Percentiles rank a stretch among this genome's conserved stretches.
Conservation (phyloP, 495 filamentous ascomycete genomes). For the Filosporella fistucella region DNA sequence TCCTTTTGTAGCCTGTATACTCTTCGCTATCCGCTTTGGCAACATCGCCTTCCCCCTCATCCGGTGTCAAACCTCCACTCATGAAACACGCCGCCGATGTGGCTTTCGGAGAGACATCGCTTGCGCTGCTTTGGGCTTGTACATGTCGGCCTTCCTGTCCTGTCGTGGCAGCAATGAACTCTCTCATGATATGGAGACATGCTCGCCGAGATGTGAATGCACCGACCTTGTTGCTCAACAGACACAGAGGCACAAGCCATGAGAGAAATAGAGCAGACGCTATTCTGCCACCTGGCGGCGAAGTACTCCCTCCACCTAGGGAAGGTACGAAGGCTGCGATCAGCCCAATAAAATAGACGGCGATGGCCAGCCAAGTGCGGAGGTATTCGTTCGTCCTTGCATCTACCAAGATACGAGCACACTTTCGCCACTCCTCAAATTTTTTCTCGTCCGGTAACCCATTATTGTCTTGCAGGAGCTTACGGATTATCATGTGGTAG, state of each 20-base stretch:
- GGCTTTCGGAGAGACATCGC: not conserved
- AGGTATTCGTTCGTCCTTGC: constrained; percentile 25
- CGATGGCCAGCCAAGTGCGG: constrained; percentile 25
- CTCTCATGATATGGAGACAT: not conserved
- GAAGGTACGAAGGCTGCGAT: constrained; percentile 25
- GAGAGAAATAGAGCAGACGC: constrained; percentile 27
- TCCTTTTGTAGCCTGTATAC: too few relatives aligned
- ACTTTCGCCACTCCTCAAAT: too few relatives aligned
- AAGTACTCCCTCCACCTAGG: constrained; percentile 19
- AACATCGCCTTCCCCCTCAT: too few relatives aligned
- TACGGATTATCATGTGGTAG: not conserved
- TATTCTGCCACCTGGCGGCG: constrained; percentile 28
- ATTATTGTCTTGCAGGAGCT: not conserved
- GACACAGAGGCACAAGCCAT: constrained; percentile 27
- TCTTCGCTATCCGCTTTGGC: too few relatives aligned
- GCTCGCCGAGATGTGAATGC: not conserved
- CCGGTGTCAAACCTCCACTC: too few relatives aligned
- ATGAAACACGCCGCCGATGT: not conserved
- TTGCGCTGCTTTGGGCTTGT: not conserved
- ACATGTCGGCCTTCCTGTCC: not conserved
- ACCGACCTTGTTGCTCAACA: constrained; percentile 31
- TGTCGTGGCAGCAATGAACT: too few relatives aligned
- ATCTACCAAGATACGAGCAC: constrained; percentile 24
- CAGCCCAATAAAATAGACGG: constrained; percentile 25
- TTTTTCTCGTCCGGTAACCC: constrained; percentile 1